Evolutionary conservation across 352 stramenopile species (phyloP).

Genomic region (Globisporangium paroecandrum): DNA sequence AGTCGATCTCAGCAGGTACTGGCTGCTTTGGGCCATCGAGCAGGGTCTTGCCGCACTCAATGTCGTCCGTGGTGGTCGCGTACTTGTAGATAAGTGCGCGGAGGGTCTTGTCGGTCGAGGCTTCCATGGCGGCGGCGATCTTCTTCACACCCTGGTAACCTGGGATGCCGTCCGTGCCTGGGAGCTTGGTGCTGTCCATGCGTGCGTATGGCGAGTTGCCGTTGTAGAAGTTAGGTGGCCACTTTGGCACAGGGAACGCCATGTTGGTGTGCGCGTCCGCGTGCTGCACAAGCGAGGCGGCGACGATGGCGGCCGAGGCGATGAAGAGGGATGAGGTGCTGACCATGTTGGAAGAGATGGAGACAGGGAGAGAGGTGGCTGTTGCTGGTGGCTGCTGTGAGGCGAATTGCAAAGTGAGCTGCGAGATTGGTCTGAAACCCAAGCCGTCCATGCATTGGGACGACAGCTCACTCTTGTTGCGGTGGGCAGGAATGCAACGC

Average conservation of each 20-base stretch:
- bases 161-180: conserved; percentile 6
- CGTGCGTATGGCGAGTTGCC: conserved; percentile 19
- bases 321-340: conserved; percentile 14
- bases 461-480: neutral
- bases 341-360: conserved; percentile 15
- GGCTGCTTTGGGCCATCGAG: conserved; percentile 11
- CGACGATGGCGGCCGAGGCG: conserved; percentile 9
- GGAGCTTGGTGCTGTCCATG: conserved; percentile 18
- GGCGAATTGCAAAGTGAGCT: neutral
- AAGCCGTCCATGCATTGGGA: neutral
- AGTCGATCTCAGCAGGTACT: conserved; percentile 22
- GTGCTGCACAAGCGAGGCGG: conserved; percentile 6
- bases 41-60: conserved; percentile 21
- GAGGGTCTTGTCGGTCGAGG: conserved; percentile 10
- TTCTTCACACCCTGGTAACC: conserved; percentile 11
- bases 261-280: conserved; percentile 23
- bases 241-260: conserved; percentile 9
- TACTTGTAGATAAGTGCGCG: conserved; percentile 14
- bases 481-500: neutral
- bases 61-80: conserved; percentile 13
- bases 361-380: neutral
- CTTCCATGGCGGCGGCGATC: conserved; percentile 10
- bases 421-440: too few species aligned
- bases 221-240: conserved; percentile 17
- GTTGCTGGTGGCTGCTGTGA: conserved; percentile 1